Base-by-base conservation (phyloP, 345 rosid species). In the Turritis glabra region DNA sequence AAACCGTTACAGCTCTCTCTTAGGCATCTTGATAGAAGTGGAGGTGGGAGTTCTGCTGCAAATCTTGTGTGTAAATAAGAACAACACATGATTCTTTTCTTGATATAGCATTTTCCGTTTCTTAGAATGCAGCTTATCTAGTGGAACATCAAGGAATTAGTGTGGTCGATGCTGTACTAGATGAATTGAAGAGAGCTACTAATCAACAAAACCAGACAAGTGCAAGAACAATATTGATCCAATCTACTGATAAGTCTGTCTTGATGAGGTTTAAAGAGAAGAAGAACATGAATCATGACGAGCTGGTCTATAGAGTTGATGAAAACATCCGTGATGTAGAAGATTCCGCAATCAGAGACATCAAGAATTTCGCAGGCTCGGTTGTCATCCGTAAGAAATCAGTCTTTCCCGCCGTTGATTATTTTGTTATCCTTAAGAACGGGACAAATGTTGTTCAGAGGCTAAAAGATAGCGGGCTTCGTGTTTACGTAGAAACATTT, bases 61-160 rank as follows among this genome's bases (percentile, higher is more conserved):
- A 77, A 8, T 33, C 38, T 69, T 50, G 26, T 27, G 27, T 50
- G 38, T 62, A 19, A 23, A 27, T 35, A 8, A 57, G 32, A 7
- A 29, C 8, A 13, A 41, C 14, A 69, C 64, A 43, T 44, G 57
- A 44, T 19, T 53, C 26, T 30, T 69, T 23, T 69, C 48, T 41
- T 48, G 50, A 76, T 69, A 44, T 44, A 60, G 37, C 43, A 3
- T 54, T 69, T 8, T 69, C 26, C 13, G 5, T 56, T 41, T 77
- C 77, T 69, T 88, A 95, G 99, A 66, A 90, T 58, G 97, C 91
- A 47, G 79, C 84, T 1, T 95, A 82, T 81, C 86, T 95, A 19
- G 84, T 83, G 14, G 73, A 82, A 80, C 52, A 84, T 58, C 81
- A 77, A 80, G 82, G 82, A 55, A 26, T 90, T 18, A 51, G 79